Evolutionary conservation across 139 green algal species (phyloP).

Genomic region (Picochlorum sp.): DNA sequence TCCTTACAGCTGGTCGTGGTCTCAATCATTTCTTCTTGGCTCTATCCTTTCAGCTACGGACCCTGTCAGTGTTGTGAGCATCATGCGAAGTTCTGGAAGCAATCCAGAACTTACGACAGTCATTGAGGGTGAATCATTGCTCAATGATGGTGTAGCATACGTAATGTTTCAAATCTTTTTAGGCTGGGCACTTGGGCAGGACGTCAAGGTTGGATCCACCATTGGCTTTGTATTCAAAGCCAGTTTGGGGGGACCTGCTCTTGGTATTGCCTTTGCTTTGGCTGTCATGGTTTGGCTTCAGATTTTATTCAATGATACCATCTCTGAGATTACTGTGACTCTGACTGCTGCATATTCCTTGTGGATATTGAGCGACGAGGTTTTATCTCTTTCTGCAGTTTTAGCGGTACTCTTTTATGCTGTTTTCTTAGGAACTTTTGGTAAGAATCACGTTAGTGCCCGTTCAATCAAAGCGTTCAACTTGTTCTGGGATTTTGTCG

Average conservation of each 20-base stretch:
- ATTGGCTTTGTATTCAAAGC: conserved; percentile 38
- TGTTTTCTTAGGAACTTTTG: conserved; percentile 36
- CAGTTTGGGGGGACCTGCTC: conserved; percentile 32
- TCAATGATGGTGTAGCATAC: conserved; percentile 74
- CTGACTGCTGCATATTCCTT: conserved; percentile 35
- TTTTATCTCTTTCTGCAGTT: conserved; percentile 46
- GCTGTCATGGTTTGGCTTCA: conserved; percentile 31
- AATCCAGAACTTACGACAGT: conserved; percentile 3
- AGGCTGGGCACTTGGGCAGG: conserved; percentile 11
- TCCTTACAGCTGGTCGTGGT: conserved; percentile 50
- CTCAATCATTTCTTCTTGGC: conserved; percentile 42
- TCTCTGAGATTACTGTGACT: conserved; percentile 46
- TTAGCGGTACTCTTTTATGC: conserved; percentile 47
- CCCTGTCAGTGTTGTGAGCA: conserved; percentile 62
- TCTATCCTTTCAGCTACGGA: conserved; percentile 61
- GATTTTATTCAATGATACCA: conserved; percentile 40
- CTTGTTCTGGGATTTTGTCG: conserved; percentile 48
- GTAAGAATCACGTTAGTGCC: conserved; percentile 31
- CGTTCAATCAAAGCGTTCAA: conserved; percentile 33
- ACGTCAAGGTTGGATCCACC: conserved; percentile 3
- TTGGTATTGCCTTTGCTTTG: conserved; percentile 41
- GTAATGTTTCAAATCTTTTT: conserved; percentile 53
- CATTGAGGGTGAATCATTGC: conserved; percentile 48
- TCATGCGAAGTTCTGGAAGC: conserved; percentile 28
- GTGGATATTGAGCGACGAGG: conserved; percentile 48